These are phyloP conservation scores for Eucalyptus brandiana DNA, from an alignment of 345 rosid species.

Conservation along the genomic window DNA sequence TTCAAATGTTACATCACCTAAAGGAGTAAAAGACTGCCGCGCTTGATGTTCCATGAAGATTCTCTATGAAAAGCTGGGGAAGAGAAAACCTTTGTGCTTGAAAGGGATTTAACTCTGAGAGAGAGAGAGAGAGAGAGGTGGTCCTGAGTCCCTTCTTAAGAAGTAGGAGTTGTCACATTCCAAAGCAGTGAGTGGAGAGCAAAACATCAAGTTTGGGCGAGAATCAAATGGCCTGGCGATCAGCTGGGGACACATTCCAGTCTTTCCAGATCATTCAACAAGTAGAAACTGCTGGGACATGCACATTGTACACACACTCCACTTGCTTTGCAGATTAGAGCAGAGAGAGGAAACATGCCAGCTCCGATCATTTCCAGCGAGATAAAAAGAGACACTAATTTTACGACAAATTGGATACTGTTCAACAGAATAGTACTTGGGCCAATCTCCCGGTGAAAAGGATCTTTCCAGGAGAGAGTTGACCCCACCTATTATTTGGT, in stretches of 20 bases:
- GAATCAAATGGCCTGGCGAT: not conserved
- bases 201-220: not conserved
- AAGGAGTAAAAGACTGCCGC: not conserved
- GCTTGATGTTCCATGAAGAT: not conserved
- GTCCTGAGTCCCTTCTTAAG: not conserved
- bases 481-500: not conserved
- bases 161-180: conserved; percentile 6
- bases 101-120: not conserved
- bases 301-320: not conserved
- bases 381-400: not conserved
- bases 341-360: not conserved
- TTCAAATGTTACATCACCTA: not conserved
- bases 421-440: not conserved
- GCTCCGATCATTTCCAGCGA: not conserved
- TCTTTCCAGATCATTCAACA: not conserved
- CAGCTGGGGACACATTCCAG: not conserved
- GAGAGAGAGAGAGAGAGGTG: not conserved
- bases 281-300: not conserved
- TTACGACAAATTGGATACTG: not conserved
- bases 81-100: not conserved
- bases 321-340: not conserved
- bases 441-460: not conserved
- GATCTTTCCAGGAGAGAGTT: not conserved
- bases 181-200: not conserved
- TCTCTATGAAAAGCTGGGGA: not conserved